Evolutionary conservation across 2,329 filamentous ascomycete species (phyloP).

Genomic region (Aureobasidium sp.): DNA sequence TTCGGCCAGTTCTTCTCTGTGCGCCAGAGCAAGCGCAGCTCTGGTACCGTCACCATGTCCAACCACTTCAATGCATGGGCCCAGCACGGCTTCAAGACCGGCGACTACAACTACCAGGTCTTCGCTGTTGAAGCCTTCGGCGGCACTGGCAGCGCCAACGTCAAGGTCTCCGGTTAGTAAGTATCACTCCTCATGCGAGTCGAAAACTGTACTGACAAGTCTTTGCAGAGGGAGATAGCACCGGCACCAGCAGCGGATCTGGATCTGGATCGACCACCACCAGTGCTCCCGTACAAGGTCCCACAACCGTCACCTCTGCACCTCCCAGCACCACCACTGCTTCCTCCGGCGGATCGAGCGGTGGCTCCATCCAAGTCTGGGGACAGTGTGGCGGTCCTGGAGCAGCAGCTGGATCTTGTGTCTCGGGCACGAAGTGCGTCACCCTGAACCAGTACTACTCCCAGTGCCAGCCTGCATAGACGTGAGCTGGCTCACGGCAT

Average conservation of each 20-base stretch:
- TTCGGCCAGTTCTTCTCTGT: conserved; percentile 50
- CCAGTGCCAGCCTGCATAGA: neutral
- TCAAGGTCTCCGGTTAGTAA: conserved; percentile 11
- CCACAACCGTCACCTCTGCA: neutral
- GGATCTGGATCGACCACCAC: neutral
- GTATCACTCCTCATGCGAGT: neutral
- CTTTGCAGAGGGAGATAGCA: neutral
- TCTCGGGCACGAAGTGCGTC: neutral
- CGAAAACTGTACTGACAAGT: neutral
- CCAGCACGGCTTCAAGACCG: conserved; percentile 41
- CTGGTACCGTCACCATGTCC: conserved; percentile 42
- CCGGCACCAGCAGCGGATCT: neutral
- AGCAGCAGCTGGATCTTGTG: neutral
- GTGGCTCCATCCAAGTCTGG: neutral
- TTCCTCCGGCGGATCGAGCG: neutral
- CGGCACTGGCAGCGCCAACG: conserved; percentile 27
- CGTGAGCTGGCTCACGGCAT: too few species aligned
- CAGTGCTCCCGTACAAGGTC: neutral
- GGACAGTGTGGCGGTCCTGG: neutral
- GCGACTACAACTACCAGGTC: conserved; percentile 46
- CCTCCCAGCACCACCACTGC: neutral
- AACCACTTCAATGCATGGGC: conserved; percentile 49
- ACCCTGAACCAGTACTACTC: neutral
- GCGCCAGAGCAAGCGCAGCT: conserved; percentile 40
- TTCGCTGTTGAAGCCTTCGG: conserved; percentile 38